Conservation (phyloP, 2,329 filamentous ascomycete species). For the Alternaria hordeiaustralica region DNA sequence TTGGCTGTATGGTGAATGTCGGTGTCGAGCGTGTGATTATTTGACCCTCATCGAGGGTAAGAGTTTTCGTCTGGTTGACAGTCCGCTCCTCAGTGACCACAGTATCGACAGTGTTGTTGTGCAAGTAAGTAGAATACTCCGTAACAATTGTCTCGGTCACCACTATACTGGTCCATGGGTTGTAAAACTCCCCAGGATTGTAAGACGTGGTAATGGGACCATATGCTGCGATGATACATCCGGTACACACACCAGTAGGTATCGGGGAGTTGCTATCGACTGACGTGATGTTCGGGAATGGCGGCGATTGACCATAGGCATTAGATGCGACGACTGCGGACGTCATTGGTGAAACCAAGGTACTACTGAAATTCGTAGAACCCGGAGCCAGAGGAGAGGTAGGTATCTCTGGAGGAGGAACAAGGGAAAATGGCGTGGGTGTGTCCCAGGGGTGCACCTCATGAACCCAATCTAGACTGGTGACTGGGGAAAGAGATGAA, state of each 20-base stretch:
- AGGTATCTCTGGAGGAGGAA: neutral
- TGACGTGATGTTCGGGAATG: neutral
- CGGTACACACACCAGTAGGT: constrained; percentile 30
- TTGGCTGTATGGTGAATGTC: constrained; percentile 27
- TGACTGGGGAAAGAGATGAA: neutral
- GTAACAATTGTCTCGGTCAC: constrained; percentile 38
- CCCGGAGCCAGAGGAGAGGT: neutral
- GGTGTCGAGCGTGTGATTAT: constrained; percentile 31
- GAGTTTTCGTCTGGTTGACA: constrained; percentile 35
- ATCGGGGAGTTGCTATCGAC: neutral
- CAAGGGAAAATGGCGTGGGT: neutral
- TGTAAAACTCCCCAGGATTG: neutral
- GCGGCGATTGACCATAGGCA: neutral
- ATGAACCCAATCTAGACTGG: neutral
- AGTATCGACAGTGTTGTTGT: constrained; percentile 34
- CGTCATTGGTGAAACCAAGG: neutral
- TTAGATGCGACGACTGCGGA: neutral
- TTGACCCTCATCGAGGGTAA: constrained; percentile 16
- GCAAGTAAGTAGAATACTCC: constrained; percentile 32
- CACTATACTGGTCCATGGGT: constrained; percentile 28
- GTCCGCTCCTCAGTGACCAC: constrained; percentile 31
- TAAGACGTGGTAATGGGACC: constrained; percentile 32
- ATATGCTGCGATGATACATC: constrained; percentile 38
- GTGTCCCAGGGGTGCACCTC: neutral
- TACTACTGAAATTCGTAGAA: neutral